Conservation (phyloP, 106 monocot species). For the Phalaenopsis aphrodite region DNA sequence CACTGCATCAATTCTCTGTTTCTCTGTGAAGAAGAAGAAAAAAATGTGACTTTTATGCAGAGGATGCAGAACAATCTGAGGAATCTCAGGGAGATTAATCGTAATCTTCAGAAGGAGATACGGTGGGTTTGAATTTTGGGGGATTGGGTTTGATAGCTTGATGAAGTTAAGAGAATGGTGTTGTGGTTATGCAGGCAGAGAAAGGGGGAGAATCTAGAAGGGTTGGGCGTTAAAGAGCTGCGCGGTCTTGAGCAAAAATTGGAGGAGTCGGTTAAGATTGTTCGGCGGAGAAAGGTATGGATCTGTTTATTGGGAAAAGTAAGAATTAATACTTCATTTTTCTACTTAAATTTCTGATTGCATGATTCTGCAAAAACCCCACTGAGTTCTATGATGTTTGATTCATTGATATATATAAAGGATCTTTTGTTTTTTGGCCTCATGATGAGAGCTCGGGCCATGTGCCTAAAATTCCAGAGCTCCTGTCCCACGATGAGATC, state of each 20-base stretch:
- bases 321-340: too few relatives aligned
- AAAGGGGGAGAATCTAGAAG: slow-evolving; percentile 24
- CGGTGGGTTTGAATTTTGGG: slow-evolving; percentile 26
- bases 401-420: neutral
- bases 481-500: too few relatives aligned
- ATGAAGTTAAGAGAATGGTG: neutral
- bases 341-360: too few relatives aligned
- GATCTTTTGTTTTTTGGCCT: neutral
- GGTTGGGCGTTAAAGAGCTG: slow-evolving; percentile 20
- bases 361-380: too few relatives aligned
- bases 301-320: neutral
- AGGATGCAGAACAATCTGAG: slow-evolving; percentile 71
- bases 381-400: too few relatives aligned
- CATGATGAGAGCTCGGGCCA: too few relatives aligned
- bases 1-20: neutral
- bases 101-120: slow-evolving; percentile 67
- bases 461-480: too few relatives aligned
- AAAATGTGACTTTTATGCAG: slow-evolving; percentile 21
- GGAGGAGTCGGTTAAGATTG: slow-evolving; percentile 19
- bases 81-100: slow-evolving; percentile 73
- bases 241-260: slow-evolving; percentile 37
- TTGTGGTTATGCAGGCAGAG: slow-evolving; percentile 12
- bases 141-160: neutral
- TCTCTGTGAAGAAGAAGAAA: neutral
- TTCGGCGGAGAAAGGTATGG: slow-evolving; percentile 18